Evolutionary conservation across 345 rosid genomes (phyloP).

Genomic region (Eucalyptus tenuipes): DNA sequence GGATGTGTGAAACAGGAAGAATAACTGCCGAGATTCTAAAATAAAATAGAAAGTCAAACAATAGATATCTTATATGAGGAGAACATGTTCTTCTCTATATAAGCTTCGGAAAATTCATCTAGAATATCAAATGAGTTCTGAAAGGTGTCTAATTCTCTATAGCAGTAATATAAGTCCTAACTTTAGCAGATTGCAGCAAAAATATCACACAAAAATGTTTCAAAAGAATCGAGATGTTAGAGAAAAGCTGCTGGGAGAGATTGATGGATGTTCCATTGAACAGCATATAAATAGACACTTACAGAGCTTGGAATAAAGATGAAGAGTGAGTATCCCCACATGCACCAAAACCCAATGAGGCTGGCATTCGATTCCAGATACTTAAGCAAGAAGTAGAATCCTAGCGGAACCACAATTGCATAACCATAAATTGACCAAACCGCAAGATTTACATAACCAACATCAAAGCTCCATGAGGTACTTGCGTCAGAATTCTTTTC

Average conservation of each 20-base stretch:
- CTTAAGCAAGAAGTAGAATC: constrained; percentile 67
- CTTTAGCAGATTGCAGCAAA: not conserved
- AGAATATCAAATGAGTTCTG: not conserved
- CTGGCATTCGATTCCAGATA: constrained; percentile 79
- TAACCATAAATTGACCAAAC: constrained; percentile 56
- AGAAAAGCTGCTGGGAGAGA: not conserved
- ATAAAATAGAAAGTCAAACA: not conserved
- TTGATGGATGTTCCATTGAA: not conserved
- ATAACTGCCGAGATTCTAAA: not conserved
- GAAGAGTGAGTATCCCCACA: constrained; percentile 96
- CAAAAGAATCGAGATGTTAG: not conserved
- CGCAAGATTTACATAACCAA: constrained; percentile 65
- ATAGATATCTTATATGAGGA: not conserved
- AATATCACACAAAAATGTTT: not conserved
- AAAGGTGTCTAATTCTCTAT: not conserved
- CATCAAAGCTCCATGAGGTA: constrained; percentile 81
- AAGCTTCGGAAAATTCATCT: not conserved
- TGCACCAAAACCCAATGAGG: constrained; percentile 81
- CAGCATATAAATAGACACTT: constrained; percentile 14
- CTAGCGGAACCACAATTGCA: constrained; percentile 68
- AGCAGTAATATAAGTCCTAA: not conserved
- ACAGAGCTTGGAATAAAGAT: constrained; percentile 62
- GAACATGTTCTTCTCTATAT: not conserved
- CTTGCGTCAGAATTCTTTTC: constrained; percentile 30
- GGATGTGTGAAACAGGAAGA: not conserved